Base-by-base conservation (phyloP, 2,329 filamentous ascomycete species). In the Fusarium sarcochroum region DNA sequence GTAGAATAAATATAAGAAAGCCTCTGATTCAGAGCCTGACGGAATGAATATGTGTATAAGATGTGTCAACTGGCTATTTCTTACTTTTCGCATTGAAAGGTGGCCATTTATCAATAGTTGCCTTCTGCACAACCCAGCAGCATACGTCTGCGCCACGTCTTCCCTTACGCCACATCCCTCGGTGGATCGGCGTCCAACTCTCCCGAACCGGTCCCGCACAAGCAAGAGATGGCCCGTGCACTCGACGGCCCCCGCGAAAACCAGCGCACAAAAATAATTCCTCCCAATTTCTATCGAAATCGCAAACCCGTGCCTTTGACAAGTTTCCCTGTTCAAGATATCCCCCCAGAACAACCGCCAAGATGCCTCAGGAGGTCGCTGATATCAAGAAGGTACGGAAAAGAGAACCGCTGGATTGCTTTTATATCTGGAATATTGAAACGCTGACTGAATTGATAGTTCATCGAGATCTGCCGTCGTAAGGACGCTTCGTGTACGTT, bases 401-500 rank as follows among this genome's bases (percentile, higher is more conserved):
- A 15, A 18, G 4, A n/a, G 38, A 41, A n/a, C 27, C 7, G 3
- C 14, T 14, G 40, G 18, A 41, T 35, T 23, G 38, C 14, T 47
- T 44, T 35, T 42, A 13, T 23, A 68, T 74, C 35, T 44, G 32
- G 38, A 7, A 8, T 14, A 18, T 38, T 14, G 48, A 70, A 69
- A 58, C 66, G 76, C 79, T 81, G 70, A 80, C 75, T 37, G n/a
- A 27, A 60, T 34, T 58, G 62, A 83, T 83, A 97, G 90, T 99
- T 99, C 93, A 97, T 99, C 85, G 96, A 98, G 92, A 97, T 99
- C 90, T 97, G 93, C 91, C 92, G 95, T 86, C 93, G 96, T 84
- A 97, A 97, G 89, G 97, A 99, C 91, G 96, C 96, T 83, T 97
- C 93, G 83, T 97, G 96, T 99, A 93, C 80, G 94, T 94, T 74